These are phyloP conservation scores for Carpinus viminea DNA, from an alignment of 306 rosid genomes.

Conservation along the genomic window DNA sequence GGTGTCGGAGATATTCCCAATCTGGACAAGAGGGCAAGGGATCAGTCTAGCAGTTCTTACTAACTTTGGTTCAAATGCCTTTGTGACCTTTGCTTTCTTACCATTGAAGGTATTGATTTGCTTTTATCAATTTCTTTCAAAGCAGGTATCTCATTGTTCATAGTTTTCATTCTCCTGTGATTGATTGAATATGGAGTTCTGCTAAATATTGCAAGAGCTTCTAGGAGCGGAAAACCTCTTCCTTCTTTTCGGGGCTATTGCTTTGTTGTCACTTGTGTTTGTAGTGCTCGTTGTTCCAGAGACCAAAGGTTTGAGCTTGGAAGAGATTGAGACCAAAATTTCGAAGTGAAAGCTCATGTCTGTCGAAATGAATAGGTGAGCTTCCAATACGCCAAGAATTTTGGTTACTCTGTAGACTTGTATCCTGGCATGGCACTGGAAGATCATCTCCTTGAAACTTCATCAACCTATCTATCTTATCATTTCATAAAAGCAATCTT, in stretches of 20 bases:
- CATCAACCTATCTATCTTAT: slow-evolving; percentile 2
- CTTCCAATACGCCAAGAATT: background rate
- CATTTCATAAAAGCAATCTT: background rate
- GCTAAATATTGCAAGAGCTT: slow-evolving; percentile 57
- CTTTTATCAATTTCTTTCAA: slow-evolving; percentile 10
- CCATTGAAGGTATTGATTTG: slow-evolving; percentile 68
- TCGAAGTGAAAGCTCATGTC: slow-evolving; percentile 46
- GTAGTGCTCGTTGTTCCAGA: slow-evolving; percentile 65
- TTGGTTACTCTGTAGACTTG: slow-evolving; percentile 2
- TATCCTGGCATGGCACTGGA: background rate
- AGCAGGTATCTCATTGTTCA: slow-evolving; percentile 3
- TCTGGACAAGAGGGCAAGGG: slow-evolving; percentile 91
- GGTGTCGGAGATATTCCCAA: slow-evolving; percentile 93
- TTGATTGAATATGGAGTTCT: slow-evolving; percentile 8
- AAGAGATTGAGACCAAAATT: slow-evolving; percentile 89
- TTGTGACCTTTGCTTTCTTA: slow-evolving; percentile 87
- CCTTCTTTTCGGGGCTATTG: slow-evolving; percentile 82
- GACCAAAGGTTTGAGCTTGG: slow-evolving; percentile 96
- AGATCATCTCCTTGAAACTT: background rate
- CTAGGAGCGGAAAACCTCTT: slow-evolving; percentile 96
- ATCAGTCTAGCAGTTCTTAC: slow-evolving; percentile 95
- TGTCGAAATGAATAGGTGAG: background rate
- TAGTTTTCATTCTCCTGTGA: background rate
- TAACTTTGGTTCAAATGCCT: slow-evolving; percentile 86
- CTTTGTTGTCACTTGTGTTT: slow-evolving; percentile 72